Base-by-base conservation (phyloP, 148 eudicot species). In the Amaranthus palmeri region DNA sequence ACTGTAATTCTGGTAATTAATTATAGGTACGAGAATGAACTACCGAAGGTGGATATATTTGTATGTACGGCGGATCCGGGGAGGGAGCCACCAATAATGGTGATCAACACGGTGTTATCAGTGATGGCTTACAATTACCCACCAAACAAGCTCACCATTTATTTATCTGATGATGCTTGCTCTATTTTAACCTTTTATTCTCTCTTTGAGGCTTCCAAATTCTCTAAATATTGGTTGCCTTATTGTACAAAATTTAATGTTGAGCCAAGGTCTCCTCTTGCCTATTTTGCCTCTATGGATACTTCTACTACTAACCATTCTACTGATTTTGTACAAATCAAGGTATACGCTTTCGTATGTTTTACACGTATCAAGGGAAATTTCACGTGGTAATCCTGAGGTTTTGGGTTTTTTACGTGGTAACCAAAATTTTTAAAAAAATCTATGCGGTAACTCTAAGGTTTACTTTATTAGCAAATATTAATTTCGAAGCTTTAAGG, bases 121-220 rank as follows among this genome's bases (percentile, higher is more conserved):
- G 84, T 88, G 8, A 81, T 88, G 93, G 90, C 90, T 3, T 88
- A 88, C 13, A 83, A 88, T 53, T 86, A 88, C 65, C 92, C 88
- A 1, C 67, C 88, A 0, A 84, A 86, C 10, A 86, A 86, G 61
- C 88, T 90, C 0, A 66, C 79, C n/a, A 76, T 92, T 7, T 90
- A 88, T 76, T 79, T 92, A 11, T 92, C 97, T 0, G 96, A 92
- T 53, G 97, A 92, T 65, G 92, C 80, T 12, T 86, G 96, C 18
- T 90, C 97, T 0, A 84, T 86, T 11, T 74, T 90, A 13, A 85
- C 95, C 17, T 92, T 84, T 70, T 86, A 86, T 71, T 89, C 97
- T 45, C 88, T 92, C 12, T 65, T 73, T 63, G 90, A 90, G 65
- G 96, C 97, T 0, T 90, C 96, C 3, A 41, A 15, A 0, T 90